Conservation (phyloP, 176 grass and related monocot genomes). For the Miscanthus lutarioriparius region DNA sequence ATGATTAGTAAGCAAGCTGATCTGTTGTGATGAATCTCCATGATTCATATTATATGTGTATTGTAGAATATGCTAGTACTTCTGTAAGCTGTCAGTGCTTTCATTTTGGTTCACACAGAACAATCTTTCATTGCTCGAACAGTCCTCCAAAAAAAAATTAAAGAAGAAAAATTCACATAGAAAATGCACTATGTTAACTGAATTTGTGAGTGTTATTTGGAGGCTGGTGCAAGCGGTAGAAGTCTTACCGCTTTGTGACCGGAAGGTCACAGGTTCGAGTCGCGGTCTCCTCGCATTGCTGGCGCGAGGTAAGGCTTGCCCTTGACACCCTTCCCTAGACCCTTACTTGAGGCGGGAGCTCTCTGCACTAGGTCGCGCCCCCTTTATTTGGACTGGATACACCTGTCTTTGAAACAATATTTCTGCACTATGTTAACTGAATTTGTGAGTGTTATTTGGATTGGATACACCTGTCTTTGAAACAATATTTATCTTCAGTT, state of each 20-base stretch:
- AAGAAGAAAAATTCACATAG: neutral
- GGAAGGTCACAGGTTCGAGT: too few species aligned
- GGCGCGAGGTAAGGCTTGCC: too few species aligned
- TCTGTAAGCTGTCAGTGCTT: neutral
- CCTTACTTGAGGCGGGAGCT: too few species aligned
- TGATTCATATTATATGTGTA: neutral
- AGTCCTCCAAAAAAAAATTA: neutral
- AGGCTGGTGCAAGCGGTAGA: too few species aligned
- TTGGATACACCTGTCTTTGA: neutral
- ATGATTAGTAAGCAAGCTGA: neutral
- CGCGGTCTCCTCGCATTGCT: too few species aligned
- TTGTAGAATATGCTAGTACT: constrained; percentile 19
- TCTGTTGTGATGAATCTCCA: neutral
- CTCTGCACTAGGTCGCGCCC: too few species aligned
- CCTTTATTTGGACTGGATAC: too few species aligned
- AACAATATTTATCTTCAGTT: neutral
- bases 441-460: neutral
- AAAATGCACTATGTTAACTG: neutral
- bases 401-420: too few species aligned
- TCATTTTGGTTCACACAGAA: constrained; percentile 1
- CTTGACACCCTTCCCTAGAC: too few species aligned
- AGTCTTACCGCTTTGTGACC: too few species aligned
- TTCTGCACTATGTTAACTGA: too few species aligned
- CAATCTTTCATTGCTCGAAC: neutral
- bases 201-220: neutral